A percentile compares a stretch with the other conserved stretches of the same genome.
Conservation (phyloP, 305 asterid genomes). For the Fraxinus nigra region DNA sequence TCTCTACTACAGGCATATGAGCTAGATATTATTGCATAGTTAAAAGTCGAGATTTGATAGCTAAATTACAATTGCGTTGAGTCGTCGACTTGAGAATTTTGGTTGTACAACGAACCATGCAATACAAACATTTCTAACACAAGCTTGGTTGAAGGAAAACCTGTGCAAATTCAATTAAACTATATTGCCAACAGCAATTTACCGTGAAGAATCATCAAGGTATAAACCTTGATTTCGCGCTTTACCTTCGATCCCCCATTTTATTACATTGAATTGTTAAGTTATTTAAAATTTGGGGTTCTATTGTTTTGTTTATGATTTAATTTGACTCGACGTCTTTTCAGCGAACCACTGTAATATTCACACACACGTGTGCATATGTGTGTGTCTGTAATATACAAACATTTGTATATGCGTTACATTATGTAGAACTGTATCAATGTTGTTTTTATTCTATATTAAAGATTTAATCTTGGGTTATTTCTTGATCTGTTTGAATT, state of each 20-base stretch:
- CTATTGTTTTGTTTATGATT: conserved; percentile 14
- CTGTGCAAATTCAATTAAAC: conserved; percentile 27
- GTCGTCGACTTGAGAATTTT: not conserved
- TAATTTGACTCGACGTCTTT: no score
- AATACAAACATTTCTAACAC: not conserved
- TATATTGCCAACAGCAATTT: conserved; percentile 74
- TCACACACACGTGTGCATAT: no score
- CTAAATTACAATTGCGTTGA: not conserved
- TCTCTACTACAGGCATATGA: no score
- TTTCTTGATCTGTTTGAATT: no score
- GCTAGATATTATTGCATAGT: not conserved
- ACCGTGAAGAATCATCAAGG: conserved; percentile 92
- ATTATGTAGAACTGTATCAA: no score
- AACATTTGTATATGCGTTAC: no score
- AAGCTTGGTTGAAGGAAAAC: conserved; percentile 20
- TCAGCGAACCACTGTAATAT: no score
- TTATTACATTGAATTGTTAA: conserved; percentile 27
- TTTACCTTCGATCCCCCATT: conserved; percentile 29
- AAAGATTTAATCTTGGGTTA: no score
- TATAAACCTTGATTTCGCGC: conserved; percentile 40
- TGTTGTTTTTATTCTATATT: no score
- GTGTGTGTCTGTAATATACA: no score
- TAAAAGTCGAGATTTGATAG: not conserved
- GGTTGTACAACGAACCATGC: not conserved
- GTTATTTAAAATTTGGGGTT: not conserved